Base-by-base conservation (phyloP, 805 yeast genomes). In the Danielozyma ontarioensis region DNA sequence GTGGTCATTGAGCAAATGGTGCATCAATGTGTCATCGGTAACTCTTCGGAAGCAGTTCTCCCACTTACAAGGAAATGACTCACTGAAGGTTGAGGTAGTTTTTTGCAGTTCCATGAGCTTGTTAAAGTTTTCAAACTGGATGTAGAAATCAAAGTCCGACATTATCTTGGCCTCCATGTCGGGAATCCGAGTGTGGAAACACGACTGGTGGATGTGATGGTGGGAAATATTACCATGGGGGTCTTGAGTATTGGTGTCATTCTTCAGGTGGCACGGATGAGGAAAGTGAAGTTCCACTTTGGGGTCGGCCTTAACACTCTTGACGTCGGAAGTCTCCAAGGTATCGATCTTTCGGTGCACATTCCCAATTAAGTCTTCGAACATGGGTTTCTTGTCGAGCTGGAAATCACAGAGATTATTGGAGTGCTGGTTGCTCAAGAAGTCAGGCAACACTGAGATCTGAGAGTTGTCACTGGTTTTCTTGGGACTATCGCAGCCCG, bases 1-100 rank as follows among this genome's bases (percentile, higher is more conserved):
- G 50, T 82, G 88, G 27, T 65, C 62, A 36, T 74, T 76, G 13
- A 59, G 39, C 4, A 66, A 42, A 35, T 66, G 72, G 25, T 52
- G 41, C 31, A 61, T 39, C 19, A 66, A 51, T 3, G 51, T 48
- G 12, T 45, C 51, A 32, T 59, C 55, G 19, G 62, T 55, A 28
- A 72, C 62, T 17, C 46, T 48, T 28, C 65, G 62, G 8, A 55
- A 53, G 51, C 95, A 85, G 36, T 73, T 65, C 31, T 76, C 77
- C 94, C 94, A 85, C 50, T 76, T 72, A 55, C 94, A 84, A 13
- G 52, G 34, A 26, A 36, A 47, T 4, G 35, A 13, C 13, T 38
- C 24, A n/a, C 33, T 29, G 33, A 39, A 13, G 28, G 21, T 27
- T n/a, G 13, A 4, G 18, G 6, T 10, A 5, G 15, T 4, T 6